Percentiles rank a stretch among this genome's conserved stretches.
Evolutionary conservation across 345 rosid species (phyloP).

Genomic region (Eucalyptus microcorys): DNA sequence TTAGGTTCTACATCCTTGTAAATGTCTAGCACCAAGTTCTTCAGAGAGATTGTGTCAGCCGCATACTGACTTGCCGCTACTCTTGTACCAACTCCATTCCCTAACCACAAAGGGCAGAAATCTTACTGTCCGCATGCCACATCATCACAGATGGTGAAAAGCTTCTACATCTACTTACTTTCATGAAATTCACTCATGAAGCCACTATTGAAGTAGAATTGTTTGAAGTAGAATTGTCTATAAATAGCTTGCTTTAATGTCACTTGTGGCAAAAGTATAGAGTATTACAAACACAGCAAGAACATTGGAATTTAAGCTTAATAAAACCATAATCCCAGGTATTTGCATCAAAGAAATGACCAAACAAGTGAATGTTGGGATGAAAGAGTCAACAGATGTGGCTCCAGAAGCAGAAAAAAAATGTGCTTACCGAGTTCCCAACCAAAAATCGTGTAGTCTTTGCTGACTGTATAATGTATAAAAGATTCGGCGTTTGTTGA

Average conservation of each 20-base stretch:
- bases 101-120: slow-evolving; percentile 13
- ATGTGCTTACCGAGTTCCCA: slow-evolving; percentile 71
- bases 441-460: slow-evolving; percentile 38
- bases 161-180: neutral
- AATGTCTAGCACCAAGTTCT: slow-evolving; percentile 26
- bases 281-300: neutral
- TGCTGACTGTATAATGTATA: too few species aligned
- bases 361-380: neutral
- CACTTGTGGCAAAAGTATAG: neutral
- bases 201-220: neutral
- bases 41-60: slow-evolving; percentile 41
- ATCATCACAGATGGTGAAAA: neutral
- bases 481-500: too few species aligned
- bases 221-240: neutral
- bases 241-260: neutral
- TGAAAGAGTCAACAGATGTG: neutral
- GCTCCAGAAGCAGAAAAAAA: neutral
- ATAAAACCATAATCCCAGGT: neutral
- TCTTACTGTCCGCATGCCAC: neutral
- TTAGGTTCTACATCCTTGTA: slow-evolving; percentile 28
- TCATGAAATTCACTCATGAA: neutral
- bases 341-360: neutral
- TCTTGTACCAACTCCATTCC: slow-evolving; percentile 67
- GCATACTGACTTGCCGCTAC: slow-evolving; percentile 71
- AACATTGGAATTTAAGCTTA: neutral